Percentiles rank a stretch among this genome's conserved stretches.
These are phyloP conservation scores for Capronia epimyces DNA, from an alignment of 2,329 filamentous ascomycete species.

Conservation along the genomic window DNA sequence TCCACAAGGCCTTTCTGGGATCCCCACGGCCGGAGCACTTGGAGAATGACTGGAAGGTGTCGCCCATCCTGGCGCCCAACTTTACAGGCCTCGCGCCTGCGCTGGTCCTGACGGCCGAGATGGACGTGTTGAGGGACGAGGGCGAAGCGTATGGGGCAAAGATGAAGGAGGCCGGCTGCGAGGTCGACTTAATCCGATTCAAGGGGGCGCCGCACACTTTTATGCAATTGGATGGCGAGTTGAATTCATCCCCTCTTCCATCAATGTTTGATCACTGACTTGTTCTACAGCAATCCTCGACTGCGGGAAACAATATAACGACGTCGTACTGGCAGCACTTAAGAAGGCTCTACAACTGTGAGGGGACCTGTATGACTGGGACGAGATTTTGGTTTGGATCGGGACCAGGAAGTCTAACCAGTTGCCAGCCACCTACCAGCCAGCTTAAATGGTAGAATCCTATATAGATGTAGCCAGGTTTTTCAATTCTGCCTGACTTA, in stretches of 20 bases:
- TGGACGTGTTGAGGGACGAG: conserved; percentile 37
- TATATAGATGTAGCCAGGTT: too few species aligned
- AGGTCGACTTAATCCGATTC: conserved; percentile 33
- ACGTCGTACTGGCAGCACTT: neutral
- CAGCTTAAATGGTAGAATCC: too few species aligned
- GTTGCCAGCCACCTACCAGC: too few species aligned
- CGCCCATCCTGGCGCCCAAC: conserved; percentile 37
- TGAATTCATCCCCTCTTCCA: neutral
- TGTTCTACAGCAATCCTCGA: neutral
- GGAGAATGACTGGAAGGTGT: conserved; percentile 40
- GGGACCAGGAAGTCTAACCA: too few species aligned
- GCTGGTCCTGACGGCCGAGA: conserved; percentile 38
- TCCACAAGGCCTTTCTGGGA: conserved; percentile 38
- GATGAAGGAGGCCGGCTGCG: conserved; percentile 34
- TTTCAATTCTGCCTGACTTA: too few species aligned
- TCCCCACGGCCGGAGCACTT: conserved; percentile 35
- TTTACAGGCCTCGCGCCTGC: conserved; percentile 38
- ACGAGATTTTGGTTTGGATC: too few species aligned
- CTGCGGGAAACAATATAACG: neutral
- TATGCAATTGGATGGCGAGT: neutral
- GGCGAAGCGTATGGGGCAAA: conserved; percentile 38
- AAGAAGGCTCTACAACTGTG: too few species aligned
- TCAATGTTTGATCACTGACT: too few species aligned
- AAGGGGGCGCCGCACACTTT: conserved; percentile 36
- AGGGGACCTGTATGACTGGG: too few species aligned